phyloP scores from a whole-genome alignment of 2,329 filamentous ascomycete species.

The Phaeosphaeria sp. region DNA sequence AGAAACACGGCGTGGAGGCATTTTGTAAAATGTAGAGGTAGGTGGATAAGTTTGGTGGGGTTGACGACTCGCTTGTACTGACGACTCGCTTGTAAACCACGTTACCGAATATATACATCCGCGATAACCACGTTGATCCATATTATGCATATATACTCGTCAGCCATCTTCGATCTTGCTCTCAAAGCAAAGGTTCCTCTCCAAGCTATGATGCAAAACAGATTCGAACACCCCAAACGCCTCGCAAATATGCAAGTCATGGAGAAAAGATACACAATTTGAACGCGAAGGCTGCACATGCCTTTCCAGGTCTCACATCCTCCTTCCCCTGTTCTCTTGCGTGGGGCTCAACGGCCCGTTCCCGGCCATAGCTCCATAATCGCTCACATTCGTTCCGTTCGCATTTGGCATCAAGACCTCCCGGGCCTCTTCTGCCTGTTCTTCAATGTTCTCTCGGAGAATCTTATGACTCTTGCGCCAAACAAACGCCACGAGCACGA shows the following conservation, averaged over 20 bases:
- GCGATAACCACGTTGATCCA: too few species aligned
- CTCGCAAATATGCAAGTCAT: constrained; percentile 7
- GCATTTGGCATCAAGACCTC: constrained; percentile 46
- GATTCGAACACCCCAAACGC: constrained; percentile 7
- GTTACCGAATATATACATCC: too few species aligned
- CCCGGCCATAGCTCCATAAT: constrained; percentile 31
- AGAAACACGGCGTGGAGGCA: too few species aligned
- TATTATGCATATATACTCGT: too few species aligned
- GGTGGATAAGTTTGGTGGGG: too few species aligned
- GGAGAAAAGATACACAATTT: background rate
- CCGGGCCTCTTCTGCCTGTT: constrained; percentile 43
- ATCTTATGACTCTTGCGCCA: constrained; percentile 56
- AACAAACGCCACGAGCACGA: constrained; percentile 72
- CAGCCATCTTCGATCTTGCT: too few species aligned
- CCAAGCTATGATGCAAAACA: too few species aligned
- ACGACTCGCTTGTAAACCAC: too few species aligned
- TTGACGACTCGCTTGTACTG: too few species aligned
- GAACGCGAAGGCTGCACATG: background rate
- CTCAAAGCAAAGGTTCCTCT: too few species aligned
- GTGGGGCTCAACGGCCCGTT: constrained; percentile 15
- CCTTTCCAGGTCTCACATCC: constrained; percentile 8
- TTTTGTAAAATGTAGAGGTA: too few species aligned
- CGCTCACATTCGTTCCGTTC: constrained; percentile 18
- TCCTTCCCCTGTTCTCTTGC: constrained; percentile 29
- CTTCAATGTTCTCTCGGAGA: constrained; percentile 43